phyloP scores from a whole-genome alignment of 1,139 yeast genomes.

The Suzukiozyma palmioleophila region DNA sequence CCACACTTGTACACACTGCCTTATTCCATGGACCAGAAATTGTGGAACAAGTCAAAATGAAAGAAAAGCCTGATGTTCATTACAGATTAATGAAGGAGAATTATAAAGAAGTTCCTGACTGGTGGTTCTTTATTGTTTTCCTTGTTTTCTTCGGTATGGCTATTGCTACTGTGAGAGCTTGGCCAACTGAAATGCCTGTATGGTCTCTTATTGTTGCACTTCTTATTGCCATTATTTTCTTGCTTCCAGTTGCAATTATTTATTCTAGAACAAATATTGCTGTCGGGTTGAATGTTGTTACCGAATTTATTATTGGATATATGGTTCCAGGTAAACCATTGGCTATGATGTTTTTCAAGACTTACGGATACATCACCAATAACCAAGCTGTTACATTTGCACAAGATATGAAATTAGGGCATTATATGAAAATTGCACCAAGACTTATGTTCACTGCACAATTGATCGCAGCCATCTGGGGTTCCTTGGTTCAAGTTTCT shows the following conservation, averaged over 20 bases:
- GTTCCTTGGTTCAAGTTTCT: conserved; percentile 40
- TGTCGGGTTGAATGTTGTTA: conserved; percentile 43
- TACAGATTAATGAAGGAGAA: conserved; percentile 51
- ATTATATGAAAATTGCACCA: conserved; percentile 51
- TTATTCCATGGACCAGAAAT: conserved; percentile 57
- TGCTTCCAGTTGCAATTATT: conserved; percentile 41
- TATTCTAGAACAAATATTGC: conserved; percentile 40
- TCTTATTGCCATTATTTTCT: conserved; percentile 36
- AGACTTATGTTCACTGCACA: conserved; percentile 42
- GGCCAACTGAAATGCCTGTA: conserved; percentile 43
- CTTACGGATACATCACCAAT: conserved; percentile 48
- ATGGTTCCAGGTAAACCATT: conserved; percentile 46
- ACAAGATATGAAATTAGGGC: conserved; percentile 53
- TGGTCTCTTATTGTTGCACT: conserved; percentile 37
- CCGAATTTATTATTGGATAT: conserved; percentile 44
- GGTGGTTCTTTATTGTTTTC: conserved; percentile 58
- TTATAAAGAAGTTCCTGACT: conserved; percentile 60
- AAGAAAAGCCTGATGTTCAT: conserved; percentile 56
- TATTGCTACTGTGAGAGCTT: conserved; percentile 34
- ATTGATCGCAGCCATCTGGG: conserved; percentile 44
- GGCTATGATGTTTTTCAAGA: conserved; percentile 46
- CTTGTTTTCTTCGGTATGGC: conserved; percentile 36
- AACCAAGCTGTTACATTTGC: conserved; percentile 51
- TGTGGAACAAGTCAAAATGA: conserved; percentile 37
- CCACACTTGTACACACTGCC: conserved; percentile 51